phyloP scores from a whole-genome alignment of 257 asterid genomes.

The Lycium barbarum region DNA sequence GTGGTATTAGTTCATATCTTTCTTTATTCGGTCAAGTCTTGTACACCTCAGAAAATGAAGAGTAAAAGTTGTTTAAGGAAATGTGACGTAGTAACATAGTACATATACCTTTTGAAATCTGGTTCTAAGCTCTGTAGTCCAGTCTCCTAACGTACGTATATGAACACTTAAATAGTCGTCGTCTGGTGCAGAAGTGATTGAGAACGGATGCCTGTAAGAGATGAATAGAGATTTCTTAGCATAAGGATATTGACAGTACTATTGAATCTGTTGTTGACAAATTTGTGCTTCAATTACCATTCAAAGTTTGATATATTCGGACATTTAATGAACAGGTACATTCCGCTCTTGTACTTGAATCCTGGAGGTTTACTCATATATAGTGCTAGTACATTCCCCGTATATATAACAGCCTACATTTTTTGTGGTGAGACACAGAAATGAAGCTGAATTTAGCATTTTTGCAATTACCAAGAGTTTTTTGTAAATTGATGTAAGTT shows the following conservation, averaged over 20 bases:
- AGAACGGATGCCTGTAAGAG: constrained; percentile 85
- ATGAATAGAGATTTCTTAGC: not conserved
- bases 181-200: constrained; percentile 96
- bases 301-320: constrained; percentile 78
- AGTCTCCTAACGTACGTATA: constrained; percentile 86
- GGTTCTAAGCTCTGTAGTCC: constrained; percentile 81
- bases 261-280: not conserved
- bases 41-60: constrained; percentile 6
- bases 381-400: constrained; percentile 85
- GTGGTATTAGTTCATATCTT: not conserved
- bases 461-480: constrained; percentile 4
- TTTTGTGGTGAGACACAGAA: not conserved
- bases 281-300: constrained; percentile 54
- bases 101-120: constrained; percentile 66
- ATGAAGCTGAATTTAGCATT: not conserved
- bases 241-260: not conserved
- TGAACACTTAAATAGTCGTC: constrained; percentile 82
- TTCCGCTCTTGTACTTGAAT: constrained; percentile 93
- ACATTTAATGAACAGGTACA: constrained; percentile 91
- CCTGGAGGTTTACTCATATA: constrained; percentile 85
- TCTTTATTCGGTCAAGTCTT: constrained; percentile 3
- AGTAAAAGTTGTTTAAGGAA: constrained; percentile 10
- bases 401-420: constrained; percentile 78
- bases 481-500: not conserved
- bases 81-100: not conserved